phyloP scores from a whole-genome alignment of 164 flowering plant species.

The Stephania cephalantha region DNA sequence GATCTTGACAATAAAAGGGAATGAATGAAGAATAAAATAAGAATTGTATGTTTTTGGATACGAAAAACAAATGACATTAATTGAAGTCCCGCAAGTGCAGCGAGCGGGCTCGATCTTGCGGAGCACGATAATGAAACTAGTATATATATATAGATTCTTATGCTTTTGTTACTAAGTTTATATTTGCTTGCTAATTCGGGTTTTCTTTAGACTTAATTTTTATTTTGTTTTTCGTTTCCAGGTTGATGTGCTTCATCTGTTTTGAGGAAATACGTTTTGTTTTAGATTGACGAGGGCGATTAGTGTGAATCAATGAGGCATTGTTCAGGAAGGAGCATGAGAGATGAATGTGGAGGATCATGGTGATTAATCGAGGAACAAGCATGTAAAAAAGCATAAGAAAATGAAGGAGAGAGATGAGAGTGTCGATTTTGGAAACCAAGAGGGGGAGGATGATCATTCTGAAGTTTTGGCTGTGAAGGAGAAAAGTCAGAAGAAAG shows the following conservation, averaged over 20 bases:
- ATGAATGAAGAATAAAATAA: too few relatives aligned
- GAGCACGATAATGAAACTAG: too few relatives aligned
- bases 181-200: too few relatives aligned
- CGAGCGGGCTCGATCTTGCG: too few relatives aligned
- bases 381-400: slow-evolving; percentile 2
- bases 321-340: not conserved
- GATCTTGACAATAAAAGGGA: too few relatives aligned
- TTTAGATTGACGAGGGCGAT: not conserved
- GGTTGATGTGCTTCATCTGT: not conserved
- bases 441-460: not conserved
- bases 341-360: not conserved
- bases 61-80: too few relatives aligned
- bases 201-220: too few relatives aligned
- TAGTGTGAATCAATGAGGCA: not conserved
- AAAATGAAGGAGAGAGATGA: slow-evolving; percentile 3
- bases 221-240: too few relatives aligned
- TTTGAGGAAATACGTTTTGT: not conserved
- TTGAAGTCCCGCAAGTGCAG: too few relatives aligned
- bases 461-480: not conserved
- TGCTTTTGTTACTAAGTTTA: not conserved
- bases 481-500: not conserved
- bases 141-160: not conserved
- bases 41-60: too few relatives aligned
- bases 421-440: not conserved
- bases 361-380: not conserved